Evolutionary conservation across 2,329 filamentous ascomycete genomes (phyloP).

Genomic region (Talaromyces funiculosus): DNA sequence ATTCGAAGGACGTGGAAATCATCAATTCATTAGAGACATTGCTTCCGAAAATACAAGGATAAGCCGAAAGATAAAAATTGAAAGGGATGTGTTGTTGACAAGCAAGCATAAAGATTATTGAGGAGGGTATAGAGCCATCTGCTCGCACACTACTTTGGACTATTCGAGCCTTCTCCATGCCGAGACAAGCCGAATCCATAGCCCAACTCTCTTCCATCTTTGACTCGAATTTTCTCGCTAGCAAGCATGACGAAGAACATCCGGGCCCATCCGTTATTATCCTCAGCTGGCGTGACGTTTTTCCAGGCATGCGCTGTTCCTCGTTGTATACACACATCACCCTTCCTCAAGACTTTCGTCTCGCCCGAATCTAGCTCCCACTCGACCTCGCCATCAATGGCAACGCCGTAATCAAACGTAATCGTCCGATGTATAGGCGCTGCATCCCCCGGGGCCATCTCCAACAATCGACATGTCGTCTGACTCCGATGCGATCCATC

Average conservation of each 20-base stretch:
- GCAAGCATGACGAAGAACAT: slow-evolving; percentile 32
- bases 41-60: slow-evolving; percentile 5
- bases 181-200: slow-evolving; percentile 2
- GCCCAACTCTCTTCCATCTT: slow-evolving; percentile 2
- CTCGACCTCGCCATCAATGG: slow-evolving; percentile 51
- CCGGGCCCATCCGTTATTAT: slow-evolving; percentile 38
- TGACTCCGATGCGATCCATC: slow-evolving; percentile 2
- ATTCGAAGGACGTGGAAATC: background rate
- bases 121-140: background rate
- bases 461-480: slow-evolving; percentile 44
- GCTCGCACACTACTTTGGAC: background rate
- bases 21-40: slow-evolving; percentile 14
- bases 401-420: slow-evolving; percentile 51
- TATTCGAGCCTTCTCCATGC: background rate
- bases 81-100: background rate
- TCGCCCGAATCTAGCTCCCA: slow-evolving; percentile 51
- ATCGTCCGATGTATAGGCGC: slow-evolving; percentile 51
- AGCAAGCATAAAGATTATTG: background rate
- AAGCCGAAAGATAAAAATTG: background rate
- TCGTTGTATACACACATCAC: slow-evolving; percentile 52
- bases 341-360: slow-evolving; percentile 41
- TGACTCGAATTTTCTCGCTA: slow-evolving; percentile 10
- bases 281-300: slow-evolving; percentile 42
- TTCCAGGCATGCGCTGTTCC: slow-evolving; percentile 53
- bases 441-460: slow-evolving; percentile 42